phyloP scores from a whole-genome alignment of 345 rosid species.

The Alliaria petiolata region DNA sequence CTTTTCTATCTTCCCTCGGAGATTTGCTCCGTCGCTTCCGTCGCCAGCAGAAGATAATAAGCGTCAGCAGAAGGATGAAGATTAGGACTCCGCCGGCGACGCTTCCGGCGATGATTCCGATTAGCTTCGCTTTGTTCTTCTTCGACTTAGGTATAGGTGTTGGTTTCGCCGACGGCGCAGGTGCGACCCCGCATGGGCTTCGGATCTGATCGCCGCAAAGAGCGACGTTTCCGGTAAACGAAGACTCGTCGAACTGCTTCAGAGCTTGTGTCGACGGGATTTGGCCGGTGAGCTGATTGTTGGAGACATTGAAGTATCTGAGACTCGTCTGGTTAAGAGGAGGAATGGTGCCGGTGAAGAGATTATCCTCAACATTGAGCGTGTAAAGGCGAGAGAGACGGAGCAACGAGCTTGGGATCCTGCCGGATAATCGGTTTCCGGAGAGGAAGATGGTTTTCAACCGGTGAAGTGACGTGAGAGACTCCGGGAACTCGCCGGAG shows the following conservation, averaged over 20 bases:
- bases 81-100: slow-evolving; percentile 47
- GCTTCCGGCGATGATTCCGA: slow-evolving; percentile 51
- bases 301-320: slow-evolving; percentile 76
- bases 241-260: slow-evolving; percentile 61
- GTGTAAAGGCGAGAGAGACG: slow-evolving; percentile 58
- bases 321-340: slow-evolving; percentile 77
- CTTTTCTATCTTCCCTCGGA: slow-evolving; percentile 32
- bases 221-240: slow-evolving; percentile 51
- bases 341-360: slow-evolving; percentile 59
- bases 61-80: slow-evolving; percentile 16
- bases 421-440: slow-evolving; percentile 60
- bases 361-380: slow-evolving; percentile 58
- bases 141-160: neutral
- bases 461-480: slow-evolving; percentile 64
- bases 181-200: slow-evolving; percentile 42
- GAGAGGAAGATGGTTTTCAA: slow-evolving; percentile 60
- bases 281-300: slow-evolving; percentile 64
- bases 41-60: slow-evolving; percentile 24
- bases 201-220: slow-evolving; percentile 75
- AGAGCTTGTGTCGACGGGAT: slow-evolving; percentile 68
- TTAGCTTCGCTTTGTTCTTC: slow-evolving; percentile 31
- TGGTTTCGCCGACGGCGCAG: slow-evolving; percentile 22
- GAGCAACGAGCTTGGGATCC: slow-evolving; percentile 55
- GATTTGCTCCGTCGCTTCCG: slow-evolving; percentile 23
- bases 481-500: slow-evolving; percentile 69